Base-by-base conservation (phyloP, 2,329 filamentous ascomycete genomes). In the Penicillium sp. region DNA sequence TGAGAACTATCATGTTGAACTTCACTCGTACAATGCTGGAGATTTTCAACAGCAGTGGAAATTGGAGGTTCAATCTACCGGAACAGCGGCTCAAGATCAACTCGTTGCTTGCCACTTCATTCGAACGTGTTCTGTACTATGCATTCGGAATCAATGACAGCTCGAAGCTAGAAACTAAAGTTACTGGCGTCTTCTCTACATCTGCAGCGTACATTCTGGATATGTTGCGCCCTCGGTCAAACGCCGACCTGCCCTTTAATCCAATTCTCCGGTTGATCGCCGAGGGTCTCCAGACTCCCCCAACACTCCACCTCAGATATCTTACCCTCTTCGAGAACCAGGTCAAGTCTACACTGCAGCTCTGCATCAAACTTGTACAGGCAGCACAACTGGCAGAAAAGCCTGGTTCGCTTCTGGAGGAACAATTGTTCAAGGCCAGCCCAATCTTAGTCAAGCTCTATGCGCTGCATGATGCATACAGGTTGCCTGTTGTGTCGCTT, bases 41-140 rank as follows among this genome's bases (percentile, higher is more conserved):
- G 67, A 84, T 95, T 7, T 88, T 95, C 63, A 91, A 96, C 75
- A 94, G 88, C 71, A 89, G 88, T 36, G 84, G 86, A 30, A 91
- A 87, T 5, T 99, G 93, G 94, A 88, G 87, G 62, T 97, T 95
- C 69, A 80, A 83, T 7, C 81, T 83, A 1, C 80, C 85, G 11
- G 78, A 86, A 26, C 87, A 92, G 61, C 85, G 88, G 41, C 83
- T 86, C 48, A 79, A 86, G 53, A 82, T 97, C 46, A 84, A 90
- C 56, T 80, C 82, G 17, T 80, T 81, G 40, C 84, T 96, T 26
- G 82, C 90, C 26, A 81, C 81, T 5, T 82, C 88, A 14, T 87
- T 97, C 67, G 82, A 88, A 60, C 86, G 84, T 43, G 80, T 96
- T 30, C 75, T 97, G 22, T 78, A 82, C 33, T 88, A 87, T 67